A percentile compares a stretch with the other conserved stretches of the same genome.
phyloP scores from a whole-genome alignment of 805 yeast species.

The Hermanozyma aechmeae region DNA sequence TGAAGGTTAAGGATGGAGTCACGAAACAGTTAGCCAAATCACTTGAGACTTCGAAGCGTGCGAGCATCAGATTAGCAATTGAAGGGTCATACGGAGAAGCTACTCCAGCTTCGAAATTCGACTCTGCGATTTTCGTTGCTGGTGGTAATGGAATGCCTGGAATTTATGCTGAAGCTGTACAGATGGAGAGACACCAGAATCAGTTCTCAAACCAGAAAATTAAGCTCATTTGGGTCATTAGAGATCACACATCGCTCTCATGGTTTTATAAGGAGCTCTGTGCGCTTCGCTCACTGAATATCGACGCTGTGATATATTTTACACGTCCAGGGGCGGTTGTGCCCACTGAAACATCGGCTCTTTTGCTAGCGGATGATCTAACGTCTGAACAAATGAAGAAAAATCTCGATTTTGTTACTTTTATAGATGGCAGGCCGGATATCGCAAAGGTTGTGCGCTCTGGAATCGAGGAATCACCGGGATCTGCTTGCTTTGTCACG shows the following conservation, averaged over 20 bases:
- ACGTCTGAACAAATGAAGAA: too few species aligned
- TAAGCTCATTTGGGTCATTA: constrained; percentile 56
- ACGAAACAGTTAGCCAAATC: constrained; percentile 14
- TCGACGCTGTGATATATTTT: constrained; percentile 13
- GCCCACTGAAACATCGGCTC: too few species aligned
- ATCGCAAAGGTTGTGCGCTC: constrained; percentile 24
- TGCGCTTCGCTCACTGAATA: constrained; percentile 15
- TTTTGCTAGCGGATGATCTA: too few species aligned
- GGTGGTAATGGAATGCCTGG: constrained; percentile 37
- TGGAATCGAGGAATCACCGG: constrained; percentile 2
- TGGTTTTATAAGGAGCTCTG: constrained; percentile 41
- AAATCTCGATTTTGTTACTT: constrained; percentile 6
- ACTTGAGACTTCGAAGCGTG: constrained; percentile 6
- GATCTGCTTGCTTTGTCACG: constrained; percentile 7
- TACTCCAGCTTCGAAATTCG: constrained; percentile 19
- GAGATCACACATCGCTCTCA: constrained; percentile 39
- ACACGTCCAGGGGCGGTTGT: too few species aligned
- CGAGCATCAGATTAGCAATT: constrained; percentile 21
- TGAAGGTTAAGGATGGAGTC: constrained; percentile 27
- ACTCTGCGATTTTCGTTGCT: constrained; percentile 24
- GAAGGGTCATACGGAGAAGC: constrained; percentile 32
- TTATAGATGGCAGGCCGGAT: constrained; percentile 35
- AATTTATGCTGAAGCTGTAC: constrained; percentile 25
- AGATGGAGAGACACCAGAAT: not conserved
- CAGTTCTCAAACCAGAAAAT: constrained; percentile 5